A percentile compares a stretch with the other conserved stretches of the same genome.
Conservation (phyloP, 805 yeast species). For the Yamadazyma scolyti region DNA sequence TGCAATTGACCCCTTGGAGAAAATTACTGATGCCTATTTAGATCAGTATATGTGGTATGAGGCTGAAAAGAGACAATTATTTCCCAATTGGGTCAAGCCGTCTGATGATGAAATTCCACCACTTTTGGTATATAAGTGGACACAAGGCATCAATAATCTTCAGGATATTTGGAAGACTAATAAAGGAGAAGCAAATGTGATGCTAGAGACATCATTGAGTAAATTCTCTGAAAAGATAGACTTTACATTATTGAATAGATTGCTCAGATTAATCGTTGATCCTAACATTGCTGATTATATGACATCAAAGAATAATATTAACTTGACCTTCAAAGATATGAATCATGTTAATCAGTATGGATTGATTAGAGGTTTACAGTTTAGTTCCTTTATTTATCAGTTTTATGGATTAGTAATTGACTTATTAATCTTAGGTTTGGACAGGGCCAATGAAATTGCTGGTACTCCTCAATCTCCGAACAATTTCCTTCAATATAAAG, state of each 20-base stretch:
- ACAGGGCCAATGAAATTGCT: conserved; percentile 83
- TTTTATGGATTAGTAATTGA: conserved; percentile 86
- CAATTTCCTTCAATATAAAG: conserved; percentile 70
- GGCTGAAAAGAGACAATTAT: conserved; percentile 78
- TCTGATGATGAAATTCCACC: conserved; percentile 94
- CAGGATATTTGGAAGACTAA: conserved; percentile 73
- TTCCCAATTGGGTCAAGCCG: conserved; percentile 97
- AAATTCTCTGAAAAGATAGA: conserved; percentile 84
- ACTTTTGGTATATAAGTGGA: conserved; percentile 86
- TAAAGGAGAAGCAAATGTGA: conserved; percentile 74
- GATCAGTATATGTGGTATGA: conserved; percentile 97
- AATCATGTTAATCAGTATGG: conserved; percentile 88
- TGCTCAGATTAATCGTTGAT: conserved; percentile 78
- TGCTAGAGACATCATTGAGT: conserved; percentile 72
- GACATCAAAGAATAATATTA: conserved; percentile 84
- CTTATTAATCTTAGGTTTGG: conserved; percentile 75
- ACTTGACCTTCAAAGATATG: conserved; percentile 89
- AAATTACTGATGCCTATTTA: conserved; percentile 91
- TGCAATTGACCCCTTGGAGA: conserved; percentile 86
- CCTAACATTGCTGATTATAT: conserved; percentile 92
- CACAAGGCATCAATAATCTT: conserved; percentile 82
- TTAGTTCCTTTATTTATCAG: conserved; percentile 85
- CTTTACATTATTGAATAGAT: conserved; percentile 77
- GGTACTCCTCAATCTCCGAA: conserved; percentile 72
- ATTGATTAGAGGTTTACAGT: conserved; percentile 81